These are phyloP conservation scores for Artemisia argyi DNA, from an alignment of 129 eudicot species.

Conservation along the genomic window DNA sequence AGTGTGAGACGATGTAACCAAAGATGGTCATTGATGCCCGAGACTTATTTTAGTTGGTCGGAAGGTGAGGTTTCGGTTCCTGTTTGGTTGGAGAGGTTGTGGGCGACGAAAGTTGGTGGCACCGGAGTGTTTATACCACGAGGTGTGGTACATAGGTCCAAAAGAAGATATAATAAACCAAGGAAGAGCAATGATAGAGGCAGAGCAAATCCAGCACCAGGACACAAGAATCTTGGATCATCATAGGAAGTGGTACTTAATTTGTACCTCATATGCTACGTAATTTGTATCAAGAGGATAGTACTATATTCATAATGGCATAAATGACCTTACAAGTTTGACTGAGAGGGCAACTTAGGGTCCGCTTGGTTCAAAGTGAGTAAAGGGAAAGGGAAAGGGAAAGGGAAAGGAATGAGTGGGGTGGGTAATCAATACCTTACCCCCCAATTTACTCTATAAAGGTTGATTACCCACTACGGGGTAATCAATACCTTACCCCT, in stretches of 20 bases:
- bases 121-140: conserved; percentile 89
- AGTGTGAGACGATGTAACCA: background rate
- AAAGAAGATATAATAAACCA: conserved; percentile 39
- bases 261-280: conserved; percentile 5
- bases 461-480: too few species aligned
- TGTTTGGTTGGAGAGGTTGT: conserved; percentile 48
- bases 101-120: conserved; percentile 50
- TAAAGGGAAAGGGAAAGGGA: too few species aligned
- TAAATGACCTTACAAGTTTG: background rate
- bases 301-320: conserved; percentile 1
- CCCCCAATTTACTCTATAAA: too few species aligned
- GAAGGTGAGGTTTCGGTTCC: conserved; percentile 46
- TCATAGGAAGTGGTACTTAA: background rate
- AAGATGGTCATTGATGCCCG: conserved; percentile 17
- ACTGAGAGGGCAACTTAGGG: conserved; percentile 10
- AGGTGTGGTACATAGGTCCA: conserved; percentile 20
- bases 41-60: conserved; percentile 55
- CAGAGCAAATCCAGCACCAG: conserved; percentile 34
- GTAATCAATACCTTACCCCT: too few species aligned
- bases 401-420: too few species aligned
- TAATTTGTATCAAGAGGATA: conserved; percentile 12
- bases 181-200: conserved; percentile 45
- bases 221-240: conserved; percentile 27
- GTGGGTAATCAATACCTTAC: too few species aligned
- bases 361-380: too few species aligned